Evolutionary conservation across 2,329 filamentous ascomycete species (phyloP).

Genomic region (Cordyceps militaris): DNA sequence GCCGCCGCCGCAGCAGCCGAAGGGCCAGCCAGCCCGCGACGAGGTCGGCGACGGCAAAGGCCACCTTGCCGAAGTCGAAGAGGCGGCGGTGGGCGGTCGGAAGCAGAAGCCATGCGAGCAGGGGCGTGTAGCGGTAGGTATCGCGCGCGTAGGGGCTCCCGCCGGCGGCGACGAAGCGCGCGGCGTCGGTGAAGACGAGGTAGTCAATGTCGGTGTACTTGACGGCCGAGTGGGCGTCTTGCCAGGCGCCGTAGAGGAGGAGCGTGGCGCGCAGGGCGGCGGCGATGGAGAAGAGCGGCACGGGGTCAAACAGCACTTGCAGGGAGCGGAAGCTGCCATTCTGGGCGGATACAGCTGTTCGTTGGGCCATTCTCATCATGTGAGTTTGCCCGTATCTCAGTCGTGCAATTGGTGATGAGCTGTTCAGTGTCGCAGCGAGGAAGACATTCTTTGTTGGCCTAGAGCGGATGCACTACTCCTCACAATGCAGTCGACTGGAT

Average conservation of each 20-base stretch:
- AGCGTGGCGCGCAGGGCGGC: slow-evolving; percentile 63
- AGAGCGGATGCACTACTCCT: neutral
- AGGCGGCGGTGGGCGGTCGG: slow-evolving; percentile 45
- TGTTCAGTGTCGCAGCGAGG: neutral
- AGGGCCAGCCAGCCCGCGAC: slow-evolving; percentile 73
- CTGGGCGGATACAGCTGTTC: neutral
- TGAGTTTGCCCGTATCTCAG: neutral
- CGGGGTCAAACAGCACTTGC: slow-evolving; percentile 25
- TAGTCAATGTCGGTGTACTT: slow-evolving; percentile 99
- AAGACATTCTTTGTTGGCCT: neutral
- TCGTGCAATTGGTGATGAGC: neutral
- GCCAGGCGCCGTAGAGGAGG: slow-evolving; percentile 82
- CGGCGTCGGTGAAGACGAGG: slow-evolving; percentile 92
- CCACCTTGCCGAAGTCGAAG: slow-evolving; percentile 79
- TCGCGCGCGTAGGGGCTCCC: slow-evolving; percentile 78
- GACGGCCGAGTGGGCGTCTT: slow-evolving; percentile 83
- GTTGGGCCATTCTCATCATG: neutral
- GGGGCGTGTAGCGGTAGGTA: slow-evolving; percentile 93
- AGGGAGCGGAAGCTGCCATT: slow-evolving; percentile 11
- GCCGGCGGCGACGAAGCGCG: slow-evolving; percentile 63
- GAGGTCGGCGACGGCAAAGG: slow-evolving; percentile 81
- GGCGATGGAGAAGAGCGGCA: slow-evolving; percentile 48
- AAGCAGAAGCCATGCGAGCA: slow-evolving; percentile 84
- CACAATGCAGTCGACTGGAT: neutral
- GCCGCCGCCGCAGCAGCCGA: slow-evolving; percentile 28